Evolutionary conservation across 2,329 filamentous ascomycete species (phyloP).

Genomic region (Davidsoniella eucalypti): DNA sequence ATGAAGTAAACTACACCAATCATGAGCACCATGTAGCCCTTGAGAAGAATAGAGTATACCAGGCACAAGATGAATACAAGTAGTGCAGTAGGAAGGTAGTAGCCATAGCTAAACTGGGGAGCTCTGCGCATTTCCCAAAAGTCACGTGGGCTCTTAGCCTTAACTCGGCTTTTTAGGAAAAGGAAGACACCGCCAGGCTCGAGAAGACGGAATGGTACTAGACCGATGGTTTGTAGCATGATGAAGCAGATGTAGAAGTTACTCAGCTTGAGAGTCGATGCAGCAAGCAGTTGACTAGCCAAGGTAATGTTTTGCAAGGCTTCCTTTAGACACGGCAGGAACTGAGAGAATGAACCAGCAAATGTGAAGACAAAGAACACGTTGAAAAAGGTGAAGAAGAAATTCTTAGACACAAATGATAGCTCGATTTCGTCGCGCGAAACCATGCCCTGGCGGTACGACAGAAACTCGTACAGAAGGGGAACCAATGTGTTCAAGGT

Average conservation of each 20-base stretch:
- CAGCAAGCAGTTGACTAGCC: conserved; percentile 60
- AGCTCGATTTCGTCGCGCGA: conserved; percentile 89
- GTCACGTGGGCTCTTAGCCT: conserved; percentile 77
- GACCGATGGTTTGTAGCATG: conserved; percentile 79
- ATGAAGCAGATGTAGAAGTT: conserved; percentile 90
- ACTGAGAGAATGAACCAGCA: conserved; percentile 64
- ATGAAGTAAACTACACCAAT: conserved; percentile 71
- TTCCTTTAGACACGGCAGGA: conserved; percentile 55
- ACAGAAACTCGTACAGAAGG: conserved; percentile 86
- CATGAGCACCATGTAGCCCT: conserved; percentile 65
- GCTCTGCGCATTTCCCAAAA: conserved; percentile 68
- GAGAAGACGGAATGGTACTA: conserved; percentile 82
- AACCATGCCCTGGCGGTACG: conserved; percentile 84
- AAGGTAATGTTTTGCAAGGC: conserved; percentile 63
- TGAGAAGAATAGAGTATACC: conserved; percentile 75
- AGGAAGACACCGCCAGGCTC: conserved; percentile 75
- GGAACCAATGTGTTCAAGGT: conserved; percentile 80
- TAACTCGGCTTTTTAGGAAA: conserved; percentile 64
- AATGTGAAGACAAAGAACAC: conserved; percentile 91
- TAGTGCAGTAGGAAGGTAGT: conserved; percentile 83
- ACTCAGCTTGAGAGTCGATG: conserved; percentile 55
- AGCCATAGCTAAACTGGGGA: conserved; percentile 84
- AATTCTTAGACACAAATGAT: conserved; percentile 93
- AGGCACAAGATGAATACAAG: conserved; percentile 90
- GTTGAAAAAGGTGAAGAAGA: conserved; percentile 99